Base-by-base conservation (phyloP, 805 yeast genomes). In the Schwanniomyces polymorphus region DNA sequence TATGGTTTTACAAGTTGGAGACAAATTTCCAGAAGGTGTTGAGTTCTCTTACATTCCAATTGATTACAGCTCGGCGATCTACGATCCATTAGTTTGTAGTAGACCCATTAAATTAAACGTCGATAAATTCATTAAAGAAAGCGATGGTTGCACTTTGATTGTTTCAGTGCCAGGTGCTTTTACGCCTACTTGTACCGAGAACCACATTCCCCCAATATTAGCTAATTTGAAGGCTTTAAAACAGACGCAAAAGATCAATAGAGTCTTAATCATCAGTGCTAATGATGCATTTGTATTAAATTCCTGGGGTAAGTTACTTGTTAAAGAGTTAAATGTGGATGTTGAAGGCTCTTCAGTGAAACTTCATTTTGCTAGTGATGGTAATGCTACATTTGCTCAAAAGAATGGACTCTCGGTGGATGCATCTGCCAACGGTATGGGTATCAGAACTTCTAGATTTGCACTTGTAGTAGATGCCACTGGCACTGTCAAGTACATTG, bases 81-180 rank as follows among this genome's bases (percentile, higher is more conserved):
- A 58, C 33, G 58, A 61, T 43, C 63, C 69, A 8, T 61, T 72
- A 53, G 59, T 66, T 10, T 73, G 78, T 53, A 61, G 66, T 29
- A 53, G 57, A 29, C 75, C 76, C 3, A 57, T 64, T 38, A 56
- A 60, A 12, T 58, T 73, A 49, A 59, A 64, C 40, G 44, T 73
- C 44, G 75, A 70, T 56, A 59, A 61, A 26, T 51, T 70, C 44
- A 27, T 70, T 23, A 58, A 50, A 39, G 51, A 59, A 29, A 51
- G 49, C 1, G 55, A 58, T 27, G 57, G 62, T 21, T 63, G 61
- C 38, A 57, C 68, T 5, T 55, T 70, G 41, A 53, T 72, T 41
- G 72, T 73, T 17, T 56, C 75, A 9, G 75, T 72, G 26, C 78
- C 78, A 7, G 95, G 91, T 50, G 94, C 96, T 9, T 88, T 87